Evolutionary conservation across 768 basidiomycete species (phyloP).

Genomic region (Coprinellus micaceus): DNA sequence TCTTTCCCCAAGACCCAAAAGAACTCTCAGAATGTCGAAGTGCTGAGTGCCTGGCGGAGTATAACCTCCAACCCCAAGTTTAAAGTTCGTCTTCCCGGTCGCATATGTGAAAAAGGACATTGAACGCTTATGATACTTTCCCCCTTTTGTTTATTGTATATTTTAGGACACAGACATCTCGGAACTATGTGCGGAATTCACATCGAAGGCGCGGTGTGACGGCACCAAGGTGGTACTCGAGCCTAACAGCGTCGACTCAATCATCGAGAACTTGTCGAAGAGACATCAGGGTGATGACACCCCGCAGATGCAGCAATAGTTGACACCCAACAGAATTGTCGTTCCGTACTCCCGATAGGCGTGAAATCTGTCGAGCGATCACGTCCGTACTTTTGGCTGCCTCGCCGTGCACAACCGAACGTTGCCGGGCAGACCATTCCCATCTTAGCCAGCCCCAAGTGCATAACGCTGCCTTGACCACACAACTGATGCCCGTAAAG

Average conservation of each 20-base stretch:
- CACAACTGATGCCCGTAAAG: no score
- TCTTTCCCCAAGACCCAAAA: slow-evolving; percentile 61
- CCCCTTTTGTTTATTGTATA: slow-evolving; percentile 11
- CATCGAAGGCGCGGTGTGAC: slow-evolving; percentile 79
- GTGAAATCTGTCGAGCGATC: no score
- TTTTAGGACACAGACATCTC: slow-evolving; percentile 72
- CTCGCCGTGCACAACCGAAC: no score
- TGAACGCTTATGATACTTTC: slow-evolving; percentile 9
- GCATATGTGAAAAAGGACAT: slow-evolving; percentile 4
- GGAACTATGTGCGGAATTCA: slow-evolving; percentile 74
- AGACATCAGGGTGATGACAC: slow-evolving; percentile 16
- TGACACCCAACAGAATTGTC: not conserved
- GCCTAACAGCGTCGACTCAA: slow-evolving; percentile 46
- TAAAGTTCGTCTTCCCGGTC: slow-evolving; percentile 48
- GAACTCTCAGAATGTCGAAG: slow-evolving; percentile 72
- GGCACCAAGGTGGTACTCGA: slow-evolving; percentile 80
- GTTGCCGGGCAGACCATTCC: no score
- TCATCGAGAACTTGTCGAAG: slow-evolving; percentile 40
- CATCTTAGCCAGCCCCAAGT: no score
- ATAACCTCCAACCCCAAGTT: slow-evolving; percentile 74
- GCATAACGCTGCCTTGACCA: no score
- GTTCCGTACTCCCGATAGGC: not conserved
- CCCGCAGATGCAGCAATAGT: not conserved
- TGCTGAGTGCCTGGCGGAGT: slow-evolving; percentile 73
- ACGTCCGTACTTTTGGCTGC: no score